Evolutionary conservation across 1,284 basidiomycete species (phyloP), one percentile per base, ranked within the genome.

Genomic region (Tilletiopsis washingtonensis): DNA sequence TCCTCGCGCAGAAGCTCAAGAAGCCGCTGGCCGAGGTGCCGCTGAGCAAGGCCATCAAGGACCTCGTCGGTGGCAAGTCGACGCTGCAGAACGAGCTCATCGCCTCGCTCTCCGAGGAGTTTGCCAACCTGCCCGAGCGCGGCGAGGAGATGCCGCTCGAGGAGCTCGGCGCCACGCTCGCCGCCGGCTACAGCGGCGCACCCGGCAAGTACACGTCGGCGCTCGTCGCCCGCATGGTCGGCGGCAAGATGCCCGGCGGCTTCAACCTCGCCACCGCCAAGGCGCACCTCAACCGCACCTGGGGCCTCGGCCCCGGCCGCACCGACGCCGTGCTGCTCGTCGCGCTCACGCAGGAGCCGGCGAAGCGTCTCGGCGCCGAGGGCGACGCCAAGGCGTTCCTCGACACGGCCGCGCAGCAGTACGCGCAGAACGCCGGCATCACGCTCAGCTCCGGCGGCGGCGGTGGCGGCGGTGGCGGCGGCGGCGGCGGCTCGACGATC

Each of bases 1-100:
- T 98, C 74, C 85, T 98, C 54, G 90, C 93, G 1, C 93, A 98
- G 78, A 97, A 98, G 77, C 79, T 98, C 71, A 98, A 98, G 84
- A 98, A 97, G 80, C 82, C 79, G 55, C 80, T 91, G 32, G 81
- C 84, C 47, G 93, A 97, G 64, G 79, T 98, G 48, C 86, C 90
- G 3, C 79, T 91, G n/a, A 81, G 83, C 59, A 98, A 98, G 76
- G 86, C 90, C 1, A 91, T 98, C 80, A 97, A 97, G 77, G 93
- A 98, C 71, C 84, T 97, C 54, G 91, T 96, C 45, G 91, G 90
- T 38, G 94, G 94, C 62, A 98, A 98, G 78, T 97, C 91, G 21
- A 97, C 94, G 1, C 78, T 98, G 51, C 91, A 94, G 76, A 96
- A 97, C 74, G 91, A 97, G 75, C 91, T 96, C 57, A 78, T 96